phyloP scores from a whole-genome alignment of 164 flowering plant genomes.

The Chimonanthus praecox region DNA sequence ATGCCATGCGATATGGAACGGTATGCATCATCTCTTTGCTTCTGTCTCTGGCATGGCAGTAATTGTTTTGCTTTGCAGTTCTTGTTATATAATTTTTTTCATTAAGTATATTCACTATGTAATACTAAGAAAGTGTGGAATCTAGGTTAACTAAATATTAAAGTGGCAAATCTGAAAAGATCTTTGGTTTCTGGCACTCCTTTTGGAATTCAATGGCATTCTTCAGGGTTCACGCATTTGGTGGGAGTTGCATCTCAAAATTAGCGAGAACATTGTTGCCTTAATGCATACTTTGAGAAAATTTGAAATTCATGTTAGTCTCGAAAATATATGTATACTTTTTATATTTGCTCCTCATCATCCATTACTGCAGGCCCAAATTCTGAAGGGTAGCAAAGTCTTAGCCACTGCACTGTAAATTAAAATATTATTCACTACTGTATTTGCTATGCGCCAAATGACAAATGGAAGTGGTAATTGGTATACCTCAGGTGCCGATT shows the following conservation, averaged over 20 bases:
- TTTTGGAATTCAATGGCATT: background rate
- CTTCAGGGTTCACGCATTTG: background rate
- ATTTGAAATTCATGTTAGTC: too few species aligned
- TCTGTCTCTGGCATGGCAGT: background rate
- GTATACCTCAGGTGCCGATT: constrained; percentile 26
- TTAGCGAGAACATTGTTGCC: background rate
- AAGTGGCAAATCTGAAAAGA: background rate
- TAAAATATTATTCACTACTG: background rate
- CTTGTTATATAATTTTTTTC: background rate
- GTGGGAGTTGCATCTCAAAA: background rate
- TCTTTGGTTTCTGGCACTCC: background rate
- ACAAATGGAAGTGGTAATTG: background rate
- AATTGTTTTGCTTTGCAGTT: too few species aligned
- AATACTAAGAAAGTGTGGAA: background rate
- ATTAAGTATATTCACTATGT: background rate
- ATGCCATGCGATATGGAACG: constrained; percentile 91
- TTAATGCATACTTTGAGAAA: background rate
- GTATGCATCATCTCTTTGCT: constrained; percentile 24
- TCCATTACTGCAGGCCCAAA: too few species aligned
- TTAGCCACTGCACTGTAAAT: background rate
- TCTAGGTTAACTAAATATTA: background rate
- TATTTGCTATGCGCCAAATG: background rate
- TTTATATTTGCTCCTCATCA: too few species aligned
- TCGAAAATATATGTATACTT: too few species aligned
- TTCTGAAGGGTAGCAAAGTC: too few species aligned